Conservation (phyloP, 345 rosid genomes). For the Eucalyptus regnans region DNA sequence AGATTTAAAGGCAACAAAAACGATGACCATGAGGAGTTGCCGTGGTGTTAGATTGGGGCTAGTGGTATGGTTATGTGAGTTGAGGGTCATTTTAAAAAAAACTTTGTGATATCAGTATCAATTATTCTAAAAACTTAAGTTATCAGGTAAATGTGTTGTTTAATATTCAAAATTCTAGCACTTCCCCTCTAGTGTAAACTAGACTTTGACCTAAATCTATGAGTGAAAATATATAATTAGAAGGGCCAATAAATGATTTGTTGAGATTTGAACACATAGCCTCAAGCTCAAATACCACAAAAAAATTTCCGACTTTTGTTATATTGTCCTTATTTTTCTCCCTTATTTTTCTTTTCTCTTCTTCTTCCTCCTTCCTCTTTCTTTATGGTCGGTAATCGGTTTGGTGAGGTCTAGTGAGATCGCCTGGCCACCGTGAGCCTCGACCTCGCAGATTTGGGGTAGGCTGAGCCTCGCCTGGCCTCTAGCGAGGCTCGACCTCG, state of each 20-base stretch:
- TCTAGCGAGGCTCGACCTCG: too few relatives aligned
- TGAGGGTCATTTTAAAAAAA: not conserved
- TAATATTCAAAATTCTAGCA: not conserved
- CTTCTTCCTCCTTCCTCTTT: too few relatives aligned
- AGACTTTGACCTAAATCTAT: not conserved
- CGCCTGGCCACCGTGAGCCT: accelerated
- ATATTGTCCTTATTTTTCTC: too few relatives aligned
- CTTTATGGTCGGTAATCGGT: accelerated
- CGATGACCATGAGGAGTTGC: not conserved
- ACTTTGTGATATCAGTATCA: not conserved
- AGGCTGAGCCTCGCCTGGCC: too few relatives aligned
- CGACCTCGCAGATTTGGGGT: accelerated
- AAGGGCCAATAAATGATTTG: not conserved
- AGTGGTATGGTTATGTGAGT: not conserved
- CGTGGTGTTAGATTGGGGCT: not conserved
- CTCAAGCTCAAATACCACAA: not conserved
- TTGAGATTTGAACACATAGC: not conserved
- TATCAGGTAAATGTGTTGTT: not conserved
- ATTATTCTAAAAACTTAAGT: not conserved
- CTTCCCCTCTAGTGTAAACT: accelerated
- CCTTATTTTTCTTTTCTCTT: too few relatives aligned
- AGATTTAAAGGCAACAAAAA: not conserved
- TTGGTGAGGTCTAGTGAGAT: too few relatives aligned
- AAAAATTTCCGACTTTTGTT: not conserved
- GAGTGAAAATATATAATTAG: not conserved